Evolutionary conservation across 495 filamentous ascomycete genomes (phyloP), one percentile per base, ranked within the genome.

Genomic region (Penicillium lagena): DNA sequence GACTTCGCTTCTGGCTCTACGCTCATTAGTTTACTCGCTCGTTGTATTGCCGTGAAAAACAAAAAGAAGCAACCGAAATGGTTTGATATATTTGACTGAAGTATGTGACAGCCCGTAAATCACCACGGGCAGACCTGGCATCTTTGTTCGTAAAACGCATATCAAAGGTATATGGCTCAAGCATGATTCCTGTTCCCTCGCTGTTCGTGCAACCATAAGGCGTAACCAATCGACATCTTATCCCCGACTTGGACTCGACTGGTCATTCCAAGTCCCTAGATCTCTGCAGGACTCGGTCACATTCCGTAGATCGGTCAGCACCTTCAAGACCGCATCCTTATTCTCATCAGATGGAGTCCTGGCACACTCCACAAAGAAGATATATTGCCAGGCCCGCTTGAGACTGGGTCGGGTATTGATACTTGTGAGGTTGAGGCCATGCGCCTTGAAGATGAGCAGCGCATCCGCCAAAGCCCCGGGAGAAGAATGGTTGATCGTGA

Each of bases 331-430:
- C 14, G 57, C 54, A 27, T 63, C 60, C 38, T 56, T 46, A 35
- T 60, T 55, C 37, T 54, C 52, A 27, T 46, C 49, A 6, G 56
- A 54, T 4, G 49, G 50, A 12, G 49, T 47, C 6, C 83, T 82
- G 59, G 86, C 76, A 59, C 95, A 89, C 70, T 97, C 93, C 14
- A 96, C 83, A 63, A 98, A 85, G 66, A 97, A 96, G 22, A 95
- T 77, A 67, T 98, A 98, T 58, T 91, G 81, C 84, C 95, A 97
- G 28, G 84, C 77, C 42, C 67, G 64, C 35, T 77, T 68, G 49
- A 86, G 72, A 54, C 85, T 91, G 11, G 93, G 93, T 50, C 94
- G 66, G 45, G 86, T 86, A 49, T 85, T 89, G 60, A 96, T 96
- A 60, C 85, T 90, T 11, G 91, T 96, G 31, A 98, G 69, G 59